Base-by-base conservation (phyloP, 768 basidiomycete genomes). In the Russula ochroleuca region DNA sequence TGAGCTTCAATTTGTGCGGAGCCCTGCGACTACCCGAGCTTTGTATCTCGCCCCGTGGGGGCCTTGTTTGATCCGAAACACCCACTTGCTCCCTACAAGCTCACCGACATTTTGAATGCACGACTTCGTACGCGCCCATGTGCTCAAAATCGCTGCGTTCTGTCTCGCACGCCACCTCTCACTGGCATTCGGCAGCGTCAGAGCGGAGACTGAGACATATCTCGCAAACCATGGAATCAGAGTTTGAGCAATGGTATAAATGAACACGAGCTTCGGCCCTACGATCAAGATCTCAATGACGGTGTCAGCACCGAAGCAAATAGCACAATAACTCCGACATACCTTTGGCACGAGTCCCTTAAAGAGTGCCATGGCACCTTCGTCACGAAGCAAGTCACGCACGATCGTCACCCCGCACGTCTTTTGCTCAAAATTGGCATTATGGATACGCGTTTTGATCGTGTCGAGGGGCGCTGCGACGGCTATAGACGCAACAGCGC, bases 311-410 rank as follows among this genome's bases (percentile, higher is more conserved):
- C 19, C 19, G 4, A 43, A 19, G 38, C 4, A 19, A 11, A 31
- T 3, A 21, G 40, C 25, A 25, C 13, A 51, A 17, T 28, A 21
- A n/a, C 19, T 35, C 43, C 13, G 2, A 70, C 62, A 19, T 37
- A 94, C 93, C 83, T 98, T 99, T 58, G 96, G 96, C 31, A 94
- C 98, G 67, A 98, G 79, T 19, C 96, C 96, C 79, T 99, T 98
- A 83, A 98, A 97, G 76, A 98, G 89, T n/a, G 91, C 94, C 0
- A 76, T 72, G 0, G 80, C 66, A 23, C 96, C 96, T 76, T 99
- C 96, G 63, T 92, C 85, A 74, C 85, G 86, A 69, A 98, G 73
- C 63, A 98, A 81, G 31, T 97, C 95, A 72, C 82, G 85, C 62
- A 98, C 77, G 51, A 98, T 90, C 1, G 85, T 86, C 67, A 88